Percentiles rank a stretch among this genome's conserved stretches.
Conservation (phyloP, 352 stramenopile genomes). For the Thalassiosira exigua region DNA sequence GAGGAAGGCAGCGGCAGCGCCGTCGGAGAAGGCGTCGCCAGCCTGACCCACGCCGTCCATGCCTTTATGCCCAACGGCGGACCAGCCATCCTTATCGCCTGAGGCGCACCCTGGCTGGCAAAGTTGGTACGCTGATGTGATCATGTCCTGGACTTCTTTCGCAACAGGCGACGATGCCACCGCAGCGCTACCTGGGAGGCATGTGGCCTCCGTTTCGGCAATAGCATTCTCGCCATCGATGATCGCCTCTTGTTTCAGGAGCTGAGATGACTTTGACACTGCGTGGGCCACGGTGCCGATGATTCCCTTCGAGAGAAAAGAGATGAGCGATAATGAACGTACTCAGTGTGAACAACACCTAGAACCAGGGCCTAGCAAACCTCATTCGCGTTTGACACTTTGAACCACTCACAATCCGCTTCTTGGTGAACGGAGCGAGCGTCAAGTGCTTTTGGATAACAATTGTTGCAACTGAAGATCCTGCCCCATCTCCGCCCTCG, state of each 20-base stretch:
- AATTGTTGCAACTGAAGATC: slow-evolving; percentile 55
- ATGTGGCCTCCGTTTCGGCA: slow-evolving; percentile 10
- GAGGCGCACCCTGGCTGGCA: slow-evolving; percentile 37
- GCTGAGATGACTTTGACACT: slow-evolving; percentile 41
- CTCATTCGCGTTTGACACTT: background rate
- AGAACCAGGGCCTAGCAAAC: background rate
- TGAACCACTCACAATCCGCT: slow-evolving; percentile 53
- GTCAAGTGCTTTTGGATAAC: slow-evolving; percentile 65
- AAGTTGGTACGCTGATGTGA: slow-evolving; percentile 40
- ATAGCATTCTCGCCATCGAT: slow-evolving; percentile 18
- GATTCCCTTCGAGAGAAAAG: slow-evolving; percentile 41
- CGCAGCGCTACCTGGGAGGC: slow-evolving; percentile 11
- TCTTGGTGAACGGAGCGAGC: slow-evolving; percentile 36
- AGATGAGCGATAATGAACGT: background rate
- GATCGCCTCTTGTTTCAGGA: slow-evolving; percentile 25
- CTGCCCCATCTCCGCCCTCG: slow-evolving; percentile 22
- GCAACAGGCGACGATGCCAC: slow-evolving; percentile 21
- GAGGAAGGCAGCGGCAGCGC: slow-evolving; percentile 51
- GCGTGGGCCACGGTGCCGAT: slow-evolving; percentile 63
- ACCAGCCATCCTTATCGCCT: background rate
- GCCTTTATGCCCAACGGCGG: too few species aligned
- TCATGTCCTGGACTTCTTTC: slow-evolving; percentile 58
- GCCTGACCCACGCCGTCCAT: background rate
- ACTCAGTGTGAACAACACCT: slow-evolving; percentile 4
- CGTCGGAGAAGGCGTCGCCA: slow-evolving; percentile 29